Percentiles rank a stretch among this genome's conserved stretches.
These are phyloP conservation scores for Daldinia caldariorum DNA, from an alignment of 495 filamentous ascomycete species.

Conservation along the genomic window DNA sequence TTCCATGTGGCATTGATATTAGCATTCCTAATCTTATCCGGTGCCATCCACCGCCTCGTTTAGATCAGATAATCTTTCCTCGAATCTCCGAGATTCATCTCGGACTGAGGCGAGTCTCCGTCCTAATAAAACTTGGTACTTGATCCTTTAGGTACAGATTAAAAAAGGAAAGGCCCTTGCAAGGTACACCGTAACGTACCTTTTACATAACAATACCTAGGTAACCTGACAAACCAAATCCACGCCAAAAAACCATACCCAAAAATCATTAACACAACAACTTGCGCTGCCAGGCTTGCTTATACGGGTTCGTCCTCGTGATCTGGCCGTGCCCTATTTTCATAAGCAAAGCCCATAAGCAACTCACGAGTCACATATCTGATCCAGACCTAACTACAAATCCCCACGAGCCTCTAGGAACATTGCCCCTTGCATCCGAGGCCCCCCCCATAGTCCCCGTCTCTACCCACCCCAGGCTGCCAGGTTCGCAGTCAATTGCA, in stretches of 20 bases:
- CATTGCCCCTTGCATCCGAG: slow-evolving; percentile 36
- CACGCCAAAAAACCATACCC: too few species aligned
- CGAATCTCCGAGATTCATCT: slow-evolving; percentile 45
- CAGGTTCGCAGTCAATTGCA: slow-evolving; percentile 27
- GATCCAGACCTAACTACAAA: slow-evolving; percentile 22
- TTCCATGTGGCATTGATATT: slow-evolving; percentile 31
- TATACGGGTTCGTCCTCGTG: slow-evolving; percentile 23
- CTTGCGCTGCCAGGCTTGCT: neutral
- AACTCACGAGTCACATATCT: slow-evolving; percentile 17
- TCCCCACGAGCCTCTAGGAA: slow-evolving; percentile 41
- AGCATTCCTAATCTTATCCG: slow-evolving; percentile 20
- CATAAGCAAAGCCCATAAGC: slow-evolving; percentile 19
- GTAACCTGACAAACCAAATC: slow-evolving; percentile 2
- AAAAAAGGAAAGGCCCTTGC: slow-evolving; percentile 9
- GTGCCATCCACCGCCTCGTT: slow-evolving; percentile 19
- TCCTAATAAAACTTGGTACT: neutral
- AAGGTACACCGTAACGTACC: slow-evolving; percentile 26
- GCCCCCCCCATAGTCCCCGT: slow-evolving; percentile 24
- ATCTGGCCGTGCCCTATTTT: slow-evolving; percentile 25
- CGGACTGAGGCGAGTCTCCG: slow-evolving; percentile 30
- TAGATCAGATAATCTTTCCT: slow-evolving; percentile 40
- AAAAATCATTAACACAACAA: slow-evolving; percentile 9
- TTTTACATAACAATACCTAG: slow-evolving; percentile 4
- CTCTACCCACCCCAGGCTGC: slow-evolving; percentile 36
- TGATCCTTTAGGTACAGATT: slow-evolving; percentile 10